Conservation (phyloP, 805 yeast genomes). For the Lipomyces chichibuensis region DNA sequence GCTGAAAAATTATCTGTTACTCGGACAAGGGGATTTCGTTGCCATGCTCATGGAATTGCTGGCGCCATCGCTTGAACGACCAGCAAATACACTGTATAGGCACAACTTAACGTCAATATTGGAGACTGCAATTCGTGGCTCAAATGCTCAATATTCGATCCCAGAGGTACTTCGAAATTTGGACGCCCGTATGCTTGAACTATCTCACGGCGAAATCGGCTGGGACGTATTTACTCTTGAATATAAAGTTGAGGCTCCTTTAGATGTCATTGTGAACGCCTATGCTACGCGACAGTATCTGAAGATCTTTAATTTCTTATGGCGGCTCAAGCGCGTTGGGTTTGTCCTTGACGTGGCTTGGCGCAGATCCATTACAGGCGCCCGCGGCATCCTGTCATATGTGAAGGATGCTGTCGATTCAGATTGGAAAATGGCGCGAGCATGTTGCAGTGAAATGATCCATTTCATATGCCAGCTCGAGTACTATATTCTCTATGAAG, state of each 20-base stretch:
- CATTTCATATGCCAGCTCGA: constrained; percentile 46
- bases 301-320: constrained; percentile 79
- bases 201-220: constrained; percentile 73
- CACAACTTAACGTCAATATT: constrained; percentile 67
- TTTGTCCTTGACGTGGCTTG: constrained; percentile 56
- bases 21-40: constrained; percentile 83
- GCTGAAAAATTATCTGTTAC: constrained; percentile 66
- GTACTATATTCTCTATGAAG: constrained; percentile 44
- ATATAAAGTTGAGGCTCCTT: constrained; percentile 56
- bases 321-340: constrained; percentile 72
- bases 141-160: constrained; percentile 43
- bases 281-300: constrained; percentile 58
- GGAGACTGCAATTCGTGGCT: constrained; percentile 59
- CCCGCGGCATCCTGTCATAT: constrained; percentile 35
- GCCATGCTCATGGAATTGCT: constrained; percentile 64
- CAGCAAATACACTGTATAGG: constrained; percentile 65
- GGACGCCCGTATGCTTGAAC: constrained; percentile 81
- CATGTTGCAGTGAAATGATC: constrained; percentile 41
- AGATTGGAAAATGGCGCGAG: constrained; percentile 39
- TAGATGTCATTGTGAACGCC: constrained; percentile 59
- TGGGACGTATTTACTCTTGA: constrained; percentile 94
- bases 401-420: constrained; percentile 22
- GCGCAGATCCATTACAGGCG: constrained; percentile 45
- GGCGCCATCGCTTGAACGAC: constrained; percentile 55
- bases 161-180: constrained; percentile 55